Percentiles rank a stretch among this genome's conserved stretches.
phyloP scores from a whole-genome alignment of 1,284 basidiomycete species.

The Thelephora terrestris region DNA sequence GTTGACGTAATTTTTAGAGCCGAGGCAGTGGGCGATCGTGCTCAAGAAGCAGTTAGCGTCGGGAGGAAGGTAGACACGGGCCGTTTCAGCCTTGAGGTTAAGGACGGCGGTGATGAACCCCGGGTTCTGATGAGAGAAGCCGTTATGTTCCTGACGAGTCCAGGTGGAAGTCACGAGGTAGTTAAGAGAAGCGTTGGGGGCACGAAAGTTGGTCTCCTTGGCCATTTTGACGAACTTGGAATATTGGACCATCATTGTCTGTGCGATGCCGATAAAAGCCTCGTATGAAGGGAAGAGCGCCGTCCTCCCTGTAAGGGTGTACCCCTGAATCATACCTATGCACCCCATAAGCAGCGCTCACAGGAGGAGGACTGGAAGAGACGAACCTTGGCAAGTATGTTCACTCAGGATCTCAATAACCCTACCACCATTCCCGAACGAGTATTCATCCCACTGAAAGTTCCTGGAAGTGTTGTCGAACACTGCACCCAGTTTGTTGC shows the following conservation, averaged over 20 bases:
- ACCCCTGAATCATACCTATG: constrained; percentile 72
- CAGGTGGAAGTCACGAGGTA: constrained; percentile 85
- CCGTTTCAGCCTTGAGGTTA: constrained; percentile 62
- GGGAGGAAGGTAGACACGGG: constrained; percentile 83
- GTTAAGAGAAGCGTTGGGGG: constrained; percentile 66
- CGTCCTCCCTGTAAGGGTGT: constrained; percentile 73
- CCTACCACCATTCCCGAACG: constrained; percentile 58
- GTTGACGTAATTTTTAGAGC: constrained; percentile 79
- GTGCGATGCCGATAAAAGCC: constrained; percentile 71
- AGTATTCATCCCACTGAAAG: constrained; percentile 72
- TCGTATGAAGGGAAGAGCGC: constrained; percentile 86
- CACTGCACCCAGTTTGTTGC: constrained; percentile 82
- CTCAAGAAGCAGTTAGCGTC: constrained; percentile 82
- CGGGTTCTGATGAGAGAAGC: constrained; percentile 81
- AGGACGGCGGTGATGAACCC: constrained; percentile 79
- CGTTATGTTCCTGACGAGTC: constrained; percentile 73
- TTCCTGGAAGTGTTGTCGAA: constrained; percentile 58
- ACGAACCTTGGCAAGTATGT: constrained; percentile 81
- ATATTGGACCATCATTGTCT: constrained; percentile 80
- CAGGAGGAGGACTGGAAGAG: too few relatives aligned
- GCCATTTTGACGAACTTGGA: constrained; percentile 80
- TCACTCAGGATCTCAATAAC: constrained; percentile 84
- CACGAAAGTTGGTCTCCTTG: constrained; percentile 68
- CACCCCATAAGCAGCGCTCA: too few relatives aligned
- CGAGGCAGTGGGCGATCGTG: constrained; percentile 71